Percentiles rank a stretch among this genome's conserved stretches.
Conservation (phyloP, 2,329 filamentous ascomycete genomes). For the Claviceps capensis region DNA sequence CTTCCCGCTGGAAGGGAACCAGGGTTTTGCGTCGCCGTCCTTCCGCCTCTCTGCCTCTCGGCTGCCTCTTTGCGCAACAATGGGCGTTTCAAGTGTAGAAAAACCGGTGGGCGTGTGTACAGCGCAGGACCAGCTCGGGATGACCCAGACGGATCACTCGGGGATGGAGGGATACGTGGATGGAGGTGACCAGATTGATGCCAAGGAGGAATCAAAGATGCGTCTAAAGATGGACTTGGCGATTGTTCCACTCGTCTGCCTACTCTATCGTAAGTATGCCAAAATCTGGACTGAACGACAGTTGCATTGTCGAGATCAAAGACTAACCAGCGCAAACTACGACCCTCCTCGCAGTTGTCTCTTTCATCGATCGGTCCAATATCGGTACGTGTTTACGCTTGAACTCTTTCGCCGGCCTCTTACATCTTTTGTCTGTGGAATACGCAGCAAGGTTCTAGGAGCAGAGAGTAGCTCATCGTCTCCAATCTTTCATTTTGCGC, state of each 20-base stretch:
- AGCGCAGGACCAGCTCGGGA: background rate
- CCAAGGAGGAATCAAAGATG: conserved; percentile 39
- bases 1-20: background rate
- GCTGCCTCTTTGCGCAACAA: background rate
- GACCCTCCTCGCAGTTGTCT: conserved; percentile 7
- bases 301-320: background rate
- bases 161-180: background rate
- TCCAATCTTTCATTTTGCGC: too few relatives aligned
- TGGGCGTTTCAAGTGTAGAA: background rate
- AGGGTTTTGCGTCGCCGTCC: background rate
- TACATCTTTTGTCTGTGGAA: background rate
- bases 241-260: conserved; percentile 47
- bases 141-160: background rate
- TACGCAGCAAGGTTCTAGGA: too few relatives aligned
- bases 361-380: conserved; percentile 52
- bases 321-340: background rate
- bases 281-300: background rate
- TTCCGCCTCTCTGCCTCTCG: background rate
- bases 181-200: conserved; percentile 28
- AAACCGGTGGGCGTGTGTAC: background rate
- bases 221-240: conserved; percentile 50
- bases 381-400: conserved; percentile 33
- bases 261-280: conserved; percentile 38
- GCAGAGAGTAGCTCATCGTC: too few relatives aligned
- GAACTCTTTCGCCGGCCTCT: background rate